Evolutionary conservation across 108 stramenopile species (phyloP).

Genomic region (Skeletonema menzelii): DNA sequence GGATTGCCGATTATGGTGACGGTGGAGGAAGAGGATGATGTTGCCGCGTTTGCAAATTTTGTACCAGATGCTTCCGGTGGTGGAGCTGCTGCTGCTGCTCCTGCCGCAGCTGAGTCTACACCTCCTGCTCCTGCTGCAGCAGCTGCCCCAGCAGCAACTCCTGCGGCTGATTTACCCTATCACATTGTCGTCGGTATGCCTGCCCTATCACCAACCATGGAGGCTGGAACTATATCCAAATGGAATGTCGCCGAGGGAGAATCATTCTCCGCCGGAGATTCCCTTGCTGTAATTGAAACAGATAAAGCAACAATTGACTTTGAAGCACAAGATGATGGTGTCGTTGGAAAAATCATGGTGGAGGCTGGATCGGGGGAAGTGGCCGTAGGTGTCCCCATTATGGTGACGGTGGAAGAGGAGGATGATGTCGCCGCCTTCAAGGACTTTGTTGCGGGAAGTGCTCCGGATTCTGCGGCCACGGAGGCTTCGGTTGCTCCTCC

Average conservation of each 20-base stretch:
- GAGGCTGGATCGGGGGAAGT: slow-evolving; percentile 78
- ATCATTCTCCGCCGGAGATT: slow-evolving; percentile 87
- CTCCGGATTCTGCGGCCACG: slow-evolving; percentile 22
- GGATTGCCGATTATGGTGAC: slow-evolving; percentile 72
- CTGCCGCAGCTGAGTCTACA: slow-evolving; percentile 29
- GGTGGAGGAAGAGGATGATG: slow-evolving; percentile 56
- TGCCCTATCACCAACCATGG: slow-evolving; percentile 95
- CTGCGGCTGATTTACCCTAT: slow-evolving; percentile 61
- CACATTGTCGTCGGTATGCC: slow-evolving; percentile 94
- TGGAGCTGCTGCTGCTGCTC: slow-evolving; percentile 16
- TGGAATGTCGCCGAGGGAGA: slow-evolving; percentile 91
- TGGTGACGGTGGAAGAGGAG: slow-evolving; percentile 92
- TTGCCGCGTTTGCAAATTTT: slow-evolving; percentile 58
- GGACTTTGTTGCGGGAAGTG: slow-evolving; percentile 65
- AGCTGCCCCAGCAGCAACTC: slow-evolving; percentile 26
- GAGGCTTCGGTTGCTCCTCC: slow-evolving; percentile 34
- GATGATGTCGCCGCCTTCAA: slow-evolving; percentile 87
- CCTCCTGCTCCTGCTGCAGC: slow-evolving; percentile 27
- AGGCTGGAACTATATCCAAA: slow-evolving; percentile 83
- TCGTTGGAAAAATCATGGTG: slow-evolving; percentile 90
- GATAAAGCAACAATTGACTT: slow-evolving; percentile 98
- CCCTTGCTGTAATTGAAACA: slow-evolving; percentile 95
- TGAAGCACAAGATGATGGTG: slow-evolving; percentile 97
- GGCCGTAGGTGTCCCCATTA: slow-evolving; percentile 84
- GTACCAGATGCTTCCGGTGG: slow-evolving; percentile 24